Evolutionary conservation across 2,329 filamentous ascomycete genomes (phyloP).

Genomic region (Huntiella savannae): DNA sequence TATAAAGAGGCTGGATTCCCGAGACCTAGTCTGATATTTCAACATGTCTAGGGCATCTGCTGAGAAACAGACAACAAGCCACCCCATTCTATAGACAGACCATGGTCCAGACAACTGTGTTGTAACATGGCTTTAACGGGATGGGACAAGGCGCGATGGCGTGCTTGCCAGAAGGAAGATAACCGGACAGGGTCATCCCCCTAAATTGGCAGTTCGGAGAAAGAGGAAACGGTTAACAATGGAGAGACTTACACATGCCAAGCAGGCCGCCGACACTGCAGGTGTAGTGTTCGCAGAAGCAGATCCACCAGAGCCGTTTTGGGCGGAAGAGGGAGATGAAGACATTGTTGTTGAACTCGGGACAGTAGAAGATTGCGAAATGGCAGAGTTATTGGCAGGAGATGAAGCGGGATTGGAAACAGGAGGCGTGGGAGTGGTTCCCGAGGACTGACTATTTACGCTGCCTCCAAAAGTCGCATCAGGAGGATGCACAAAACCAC

Average conservation of each 20-base stretch:
- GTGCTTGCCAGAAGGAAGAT: too few relatives aligned
- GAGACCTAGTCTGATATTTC: neutral
- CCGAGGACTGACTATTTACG: too few relatives aligned
- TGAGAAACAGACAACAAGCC: too few relatives aligned
- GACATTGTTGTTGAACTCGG: constrained; percentile 1
- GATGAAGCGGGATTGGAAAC: neutral
- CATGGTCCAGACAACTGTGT: too few relatives aligned
- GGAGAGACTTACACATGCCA: constrained; percentile 30
- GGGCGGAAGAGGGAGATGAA: neutral
- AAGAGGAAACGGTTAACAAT: constrained; percentile 2
- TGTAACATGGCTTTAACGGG: too few relatives aligned
- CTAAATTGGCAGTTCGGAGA: neutral
- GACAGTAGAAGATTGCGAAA: neutral
- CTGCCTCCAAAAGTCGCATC: too few relatives aligned
- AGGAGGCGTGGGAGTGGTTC: neutral
- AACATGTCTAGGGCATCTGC: neutral
- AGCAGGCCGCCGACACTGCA: constrained; percentile 30
- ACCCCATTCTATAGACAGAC: too few relatives aligned
- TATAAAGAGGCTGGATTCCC: too few relatives aligned
- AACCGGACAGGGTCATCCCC: too few relatives aligned
- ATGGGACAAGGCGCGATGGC: too few relatives aligned
- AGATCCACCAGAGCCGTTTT: neutral
- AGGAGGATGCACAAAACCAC: too few relatives aligned
- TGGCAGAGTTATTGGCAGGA: neutral
- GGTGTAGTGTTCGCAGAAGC: neutral